Evolutionary conservation across 139 green algal species (phyloP), one percentile per base, ranked within the genome.

Genomic region (Coccomyxa sp.): DNA sequence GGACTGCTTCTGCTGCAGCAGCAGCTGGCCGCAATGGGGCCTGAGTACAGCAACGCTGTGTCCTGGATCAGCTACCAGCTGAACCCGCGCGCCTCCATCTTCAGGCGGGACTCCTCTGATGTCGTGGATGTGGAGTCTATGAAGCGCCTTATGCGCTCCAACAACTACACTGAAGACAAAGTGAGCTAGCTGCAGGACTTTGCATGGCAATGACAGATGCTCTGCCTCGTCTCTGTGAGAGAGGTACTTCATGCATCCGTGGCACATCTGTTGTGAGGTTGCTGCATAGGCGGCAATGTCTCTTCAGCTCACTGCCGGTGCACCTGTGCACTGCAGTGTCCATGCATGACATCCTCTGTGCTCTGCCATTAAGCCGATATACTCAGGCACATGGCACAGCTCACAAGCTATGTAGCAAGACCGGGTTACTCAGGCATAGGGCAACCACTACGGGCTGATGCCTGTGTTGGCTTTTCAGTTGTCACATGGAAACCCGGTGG

Each of bases 91-190:
- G 87, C 91, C 36, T 88, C 90, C 72, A 89, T 95, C 39, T 91
- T 94, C 82, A 71, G 87, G 7, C 77, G 92, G 0, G 92, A 96
- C 69, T 77, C 88, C 39, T 79, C 81, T 55, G 37, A 14, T 0
- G 84, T 94, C 6, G 8, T 29, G 0, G 55, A 74, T 34, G 55
- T 96, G 38, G 79, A 83, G 0, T 74, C 79, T 12, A 81, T 95
- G 41, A 86, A 90, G 86, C 39, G 55, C 24, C 58, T 94, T 27
- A 88, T 96, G 81, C 84, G 92, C 41, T 86, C 76, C 75, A 95
- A 96, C 77, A 81, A 81, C 74, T 95, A 82, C 78, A 68, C 36
- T 27, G 50, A 37, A n/a, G 87, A 90, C 73, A 77, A 87, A 8
- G 78, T 82, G 68, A 34, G 81, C 16, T 0, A 5, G 7, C 16